Evolutionary conservation across 2,329 filamentous ascomycete species (phyloP), one percentile per base, ranked within the genome.

Genomic region (Myriosclerotinia curreyana): DNA sequence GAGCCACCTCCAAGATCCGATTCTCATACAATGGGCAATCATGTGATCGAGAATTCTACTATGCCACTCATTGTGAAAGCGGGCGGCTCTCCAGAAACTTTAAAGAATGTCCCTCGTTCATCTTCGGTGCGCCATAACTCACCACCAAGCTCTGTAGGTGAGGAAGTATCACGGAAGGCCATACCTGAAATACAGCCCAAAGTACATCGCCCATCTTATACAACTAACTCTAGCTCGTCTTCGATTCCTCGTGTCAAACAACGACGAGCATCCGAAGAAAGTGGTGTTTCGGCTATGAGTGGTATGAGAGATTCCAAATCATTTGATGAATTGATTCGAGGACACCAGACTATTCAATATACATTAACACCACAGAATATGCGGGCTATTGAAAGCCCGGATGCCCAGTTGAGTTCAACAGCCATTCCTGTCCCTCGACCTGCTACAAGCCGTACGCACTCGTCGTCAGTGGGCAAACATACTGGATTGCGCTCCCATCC

Each of bases 341-440:
- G 90, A 74, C 88, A 92, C 70, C 86, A 92, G 73, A 94, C 91
- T 1, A 87, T 94, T 51, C 90, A 91, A 70, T 94, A 89, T 74
- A 94, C 91, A 1, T 80, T 94, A 36, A 95, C 91, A 0, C 90
- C 91, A 0, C 86, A 90, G 72, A 90, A 83, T 69, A 91, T 94
- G 83, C 87, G 89, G 66, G 84, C 90, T 68, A 86, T 90, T 70
- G 86, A 91, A 75, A 88, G 90, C 78, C 78, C 84, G 79, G 53
- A 44, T 56, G 64, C 60, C 49, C 40, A 38, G 66, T 67, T 69
- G 34, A 70, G 70, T 40, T 70, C 69, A 42, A 68, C 68, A 12
- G 67, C 67, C 20, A 60, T 66, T 56, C 52, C 52, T 53, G 44
- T 46, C 36, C 68, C 64, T 25, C 54, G 71, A 64, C 69, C 71